Evolutionary conservation across 345 rosid genomes (phyloP).

Genomic region (Citrus inodora): DNA sequence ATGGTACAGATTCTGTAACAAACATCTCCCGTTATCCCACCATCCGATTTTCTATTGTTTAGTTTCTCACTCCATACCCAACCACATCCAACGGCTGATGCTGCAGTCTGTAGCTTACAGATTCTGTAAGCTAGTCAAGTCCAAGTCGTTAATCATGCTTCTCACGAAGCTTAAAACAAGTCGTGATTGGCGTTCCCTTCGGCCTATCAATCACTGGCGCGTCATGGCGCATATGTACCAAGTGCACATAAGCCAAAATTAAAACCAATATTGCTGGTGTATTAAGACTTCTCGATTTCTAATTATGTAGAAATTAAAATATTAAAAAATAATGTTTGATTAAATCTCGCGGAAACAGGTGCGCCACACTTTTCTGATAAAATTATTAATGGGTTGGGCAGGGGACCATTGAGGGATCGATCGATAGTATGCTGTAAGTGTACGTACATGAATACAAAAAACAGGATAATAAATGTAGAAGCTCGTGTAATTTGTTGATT

Average conservation of each 20-base stretch:
- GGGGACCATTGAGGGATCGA: constrained; percentile 3
- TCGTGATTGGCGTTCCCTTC: background rate
- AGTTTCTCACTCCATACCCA: too few relatives aligned
- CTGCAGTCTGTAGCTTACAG: too few relatives aligned
- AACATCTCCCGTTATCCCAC: too few relatives aligned
- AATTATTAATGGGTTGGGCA: background rate
- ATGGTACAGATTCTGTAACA: too few relatives aligned
- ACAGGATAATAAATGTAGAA: background rate
- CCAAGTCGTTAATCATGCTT: background rate
- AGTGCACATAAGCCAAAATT: background rate
- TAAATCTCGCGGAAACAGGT: constrained; percentile 6
- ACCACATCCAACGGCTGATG: too few relatives aligned
- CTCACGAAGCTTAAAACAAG: background rate
- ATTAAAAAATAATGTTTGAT: background rate
- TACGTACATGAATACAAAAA: background rate
- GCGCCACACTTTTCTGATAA: constrained; percentile 14
- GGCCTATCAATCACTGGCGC: background rate
- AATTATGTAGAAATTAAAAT: background rate
- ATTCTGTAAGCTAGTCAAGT: too few relatives aligned
- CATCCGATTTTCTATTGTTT: too few relatives aligned
- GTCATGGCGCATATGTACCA: background rate
- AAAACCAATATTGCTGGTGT: background rate
- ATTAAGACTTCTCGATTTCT: background rate
- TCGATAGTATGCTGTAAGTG: too few relatives aligned
- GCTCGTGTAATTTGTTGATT: background rate